These are phyloP conservation scores for Hypomyces rosellus DNA, from an alignment of 2,329 filamentous ascomycete species.

Conservation along the genomic window DNA sequence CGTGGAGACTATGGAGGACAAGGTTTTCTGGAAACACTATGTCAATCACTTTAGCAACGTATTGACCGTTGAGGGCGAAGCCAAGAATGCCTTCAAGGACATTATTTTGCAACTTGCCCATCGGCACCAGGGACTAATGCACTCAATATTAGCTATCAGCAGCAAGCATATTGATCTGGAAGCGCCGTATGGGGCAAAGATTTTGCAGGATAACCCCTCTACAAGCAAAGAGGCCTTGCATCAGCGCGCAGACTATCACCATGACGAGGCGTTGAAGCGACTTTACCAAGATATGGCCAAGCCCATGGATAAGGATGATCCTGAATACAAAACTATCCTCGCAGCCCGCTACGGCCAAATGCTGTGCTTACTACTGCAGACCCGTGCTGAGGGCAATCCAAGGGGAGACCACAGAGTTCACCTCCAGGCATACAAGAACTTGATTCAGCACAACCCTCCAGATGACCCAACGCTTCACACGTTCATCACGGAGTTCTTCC, in stretches of 20 bases:
- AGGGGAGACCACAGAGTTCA: constrained; percentile 72
- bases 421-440: constrained; percentile 65
- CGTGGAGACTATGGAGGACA: constrained; percentile 73
- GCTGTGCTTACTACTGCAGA: constrained; percentile 54
- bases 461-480: constrained; percentile 58
- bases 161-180: constrained; percentile 66
- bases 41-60: constrained; percentile 72
- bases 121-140: constrained; percentile 77
- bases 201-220: constrained; percentile 44
- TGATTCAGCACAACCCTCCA: constrained; percentile 58
- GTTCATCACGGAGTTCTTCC: constrained; percentile 71
- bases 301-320: constrained; percentile 35
- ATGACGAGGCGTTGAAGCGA: constrained; percentile 47
- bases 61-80: constrained; percentile 73
- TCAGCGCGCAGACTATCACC: constrained; percentile 49
- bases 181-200: constrained; percentile 48
- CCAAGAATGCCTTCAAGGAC: constrained; percentile 79
- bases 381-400: constrained; percentile 49
- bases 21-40: constrained; percentile 78
- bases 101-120: constrained; percentile 77
- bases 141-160: constrained; percentile 78
- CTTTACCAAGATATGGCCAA: constrained; percentile 42
- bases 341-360: constrained; percentile 57
- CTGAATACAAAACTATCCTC: constrained; percentile 40
- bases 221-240: constrained; percentile 42